phyloP scores from a whole-genome alignment of 164 flowering plant genomes.

The Sedum album region DNA sequence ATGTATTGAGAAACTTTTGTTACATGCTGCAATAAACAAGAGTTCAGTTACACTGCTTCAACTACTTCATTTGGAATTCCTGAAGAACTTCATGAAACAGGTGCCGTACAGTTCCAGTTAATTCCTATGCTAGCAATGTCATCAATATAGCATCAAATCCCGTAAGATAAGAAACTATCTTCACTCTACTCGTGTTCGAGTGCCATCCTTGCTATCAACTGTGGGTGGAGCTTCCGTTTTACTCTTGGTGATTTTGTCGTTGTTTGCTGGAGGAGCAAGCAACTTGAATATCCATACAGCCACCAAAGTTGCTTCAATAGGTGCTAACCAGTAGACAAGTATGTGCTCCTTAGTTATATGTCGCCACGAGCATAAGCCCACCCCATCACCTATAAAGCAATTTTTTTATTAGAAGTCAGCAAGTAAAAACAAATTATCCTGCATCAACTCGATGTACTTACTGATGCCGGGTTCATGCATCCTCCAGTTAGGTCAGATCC shows the following conservation, averaged over 20 bases:
- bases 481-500: conserved; percentile 97
- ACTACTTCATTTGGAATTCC: not conserved
- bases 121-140: not conserved
- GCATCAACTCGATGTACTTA: conserved; percentile 28
- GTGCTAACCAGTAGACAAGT: too few relatives aligned
- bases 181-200: not conserved
- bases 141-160: not conserved
- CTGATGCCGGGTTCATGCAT: conserved; percentile 95
- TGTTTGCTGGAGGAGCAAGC: conserved; percentile 12
- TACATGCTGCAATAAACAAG: not conserved
- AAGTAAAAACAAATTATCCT: not conserved
- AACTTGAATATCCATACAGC: too few relatives aligned
- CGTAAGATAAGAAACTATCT: not conserved
- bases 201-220: not conserved
- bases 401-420: not conserved
- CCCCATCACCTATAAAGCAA: conserved; percentile 18
- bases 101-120: not conserved
- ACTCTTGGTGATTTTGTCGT: conserved; percentile 22
- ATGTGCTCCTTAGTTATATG: too few relatives aligned
- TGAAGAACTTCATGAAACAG: too few relatives aligned
- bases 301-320: too few relatives aligned
- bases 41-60: not conserved
- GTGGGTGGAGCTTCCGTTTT: conserved; percentile 37
- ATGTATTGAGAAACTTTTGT: not conserved
- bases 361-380: too few relatives aligned